Base-by-base conservation (phyloP, 352 stramenopile species). In the Phytophthora rubi region DNA sequence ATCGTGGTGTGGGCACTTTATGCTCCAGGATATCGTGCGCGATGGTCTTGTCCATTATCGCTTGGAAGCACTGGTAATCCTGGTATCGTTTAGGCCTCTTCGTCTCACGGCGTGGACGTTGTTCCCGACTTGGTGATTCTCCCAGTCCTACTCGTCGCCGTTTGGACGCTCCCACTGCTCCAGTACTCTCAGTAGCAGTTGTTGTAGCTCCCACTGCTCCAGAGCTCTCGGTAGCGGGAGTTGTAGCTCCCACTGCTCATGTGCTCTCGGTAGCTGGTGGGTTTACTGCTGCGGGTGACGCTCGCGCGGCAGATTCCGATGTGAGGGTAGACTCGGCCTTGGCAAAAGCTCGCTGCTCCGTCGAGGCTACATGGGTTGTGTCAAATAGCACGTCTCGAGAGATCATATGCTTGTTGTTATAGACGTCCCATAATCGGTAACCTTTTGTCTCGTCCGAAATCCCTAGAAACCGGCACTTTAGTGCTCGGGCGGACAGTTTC, bases 381-480 rank as follows among this genome's bases (percentile, higher is more conserved):
- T 69, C 42, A 15, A 62, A 69, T 10, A 63, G 18, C 44, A 68
- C 52, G 58, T 68, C 39, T 10, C 49, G 4, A 1, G 39, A 67
- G 3, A 28, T 15, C n/a, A 61, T 61, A 18, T 56, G 32, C 15
- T 55, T 68, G 12, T 68, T 68, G 42, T 68, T 51, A 15, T 68
- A 68, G 42, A 66, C 35, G 16, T 59, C 21, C 35, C 35, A 59
- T 13, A 55, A 37, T 1, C 47, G 33, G 28, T 49, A 57, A 21
- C 56, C 45, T 16, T 64, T 70, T 59, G 21, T 62, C 26, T 64
- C 45, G 5, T 64, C 53, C 0, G 53, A 70, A 28, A 64, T 52
- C 3, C 48, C 47, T 10, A 58, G 13, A 65, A 65, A 44, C 12
- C 32, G 44, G 4, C 23, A 69, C 45, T 69, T 69, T 33, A 63